Evolutionary conservation across 306 rosid genomes (phyloP), one percentile per base, ranked within the genome.

Genomic region (Vigna trinervia): DNA sequence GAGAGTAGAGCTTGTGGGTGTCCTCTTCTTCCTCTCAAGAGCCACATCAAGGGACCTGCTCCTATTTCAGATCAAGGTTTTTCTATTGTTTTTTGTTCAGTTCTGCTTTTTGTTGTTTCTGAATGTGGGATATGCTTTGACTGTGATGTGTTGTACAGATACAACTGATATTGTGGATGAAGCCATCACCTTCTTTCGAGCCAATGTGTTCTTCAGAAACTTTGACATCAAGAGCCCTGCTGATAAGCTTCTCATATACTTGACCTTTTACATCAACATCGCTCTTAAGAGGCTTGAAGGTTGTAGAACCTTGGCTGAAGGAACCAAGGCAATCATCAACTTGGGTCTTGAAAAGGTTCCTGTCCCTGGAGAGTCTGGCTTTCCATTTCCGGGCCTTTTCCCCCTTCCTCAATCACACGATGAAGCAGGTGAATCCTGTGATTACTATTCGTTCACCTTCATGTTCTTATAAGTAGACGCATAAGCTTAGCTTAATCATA

Each of bases 161-260:
- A 90, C 82, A 85, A 95, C 91, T 60, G 97, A 95, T 84, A 90
- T 95, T 1, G 96, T 92, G 50, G 99, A 95, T 89, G 97, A 95
- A 86, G 97, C 96, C 0, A 95, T 92, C 47, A 88, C 99, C 13
- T 92, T 92, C 86, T 95, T 95, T 81, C 86, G 99, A 2, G 99
- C 99, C 61, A 95, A 95, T 86, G 99, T 95, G 38, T 95, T 95
- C 94, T 95, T 95, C 83, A 87, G 97, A 75, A 95, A 92, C 86
- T 95, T 95, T 82, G 99, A 95, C 56, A 86, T 95, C 75, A 89
- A 90, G 85, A 95, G 96, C 70, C 87, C 98, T 0, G 97, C 98
- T 0, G 98, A 95, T 84, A 95, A 95, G 90, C 97, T 95, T 57
- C 92, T 95, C 32, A 90, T 95, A 71, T 95, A 95, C 86, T 81